Base-by-base conservation (phyloP, 202 grass and related monocot species). In the Musa balbisiana region DNA sequence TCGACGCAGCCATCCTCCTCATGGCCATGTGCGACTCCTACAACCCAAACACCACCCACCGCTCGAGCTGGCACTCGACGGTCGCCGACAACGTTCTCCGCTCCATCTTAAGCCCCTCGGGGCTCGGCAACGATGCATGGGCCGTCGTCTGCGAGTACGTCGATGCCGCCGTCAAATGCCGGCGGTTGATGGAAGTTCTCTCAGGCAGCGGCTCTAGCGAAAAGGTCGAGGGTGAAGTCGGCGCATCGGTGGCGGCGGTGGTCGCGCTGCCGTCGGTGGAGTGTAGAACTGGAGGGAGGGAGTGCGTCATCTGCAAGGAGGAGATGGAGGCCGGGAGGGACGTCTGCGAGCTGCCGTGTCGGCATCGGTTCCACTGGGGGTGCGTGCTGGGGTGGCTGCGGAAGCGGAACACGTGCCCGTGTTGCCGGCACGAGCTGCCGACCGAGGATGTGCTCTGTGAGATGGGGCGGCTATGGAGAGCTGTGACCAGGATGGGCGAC, bases 21-120 rank as follows among this genome's bases (percentile, higher is more conserved):
- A 76, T 91, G 62, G 86, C 90, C 81, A 93, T 93, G 90, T 98
- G 90, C 83, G 81, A 98, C 75, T 83, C 86, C n/a, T 91, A 98
- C 85, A 72, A 74, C 67, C 87, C 90, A 6, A 43, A 43, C 26
- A 16, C 53, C 2, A 24, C 64, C 1, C 49, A 72, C 20, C 16
- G 64, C 66, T 1, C 73, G 1, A 16, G 27, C 51, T 93, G 94
- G 90, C 88, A 69, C 80, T 71, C 88, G 49, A 77, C 83, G 64
- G 82, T 98, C 72, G 80, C 67, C 67, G 82, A 82, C 80, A 80
- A 82, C 79, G 23, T 83, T 71, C 67, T 91, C 64, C 51, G 69
- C 17, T 67, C 78, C 19, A 73, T 80, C 50, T 84, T 93, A 26
- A 91, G 86, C 29, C 82, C 90, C 12, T 78, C 88, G 15, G 88